These are phyloP conservation scores for Didymella glomerata DNA, from an alignment of 2,329 filamentous ascomycete genomes.

Conservation along the genomic window DNA sequence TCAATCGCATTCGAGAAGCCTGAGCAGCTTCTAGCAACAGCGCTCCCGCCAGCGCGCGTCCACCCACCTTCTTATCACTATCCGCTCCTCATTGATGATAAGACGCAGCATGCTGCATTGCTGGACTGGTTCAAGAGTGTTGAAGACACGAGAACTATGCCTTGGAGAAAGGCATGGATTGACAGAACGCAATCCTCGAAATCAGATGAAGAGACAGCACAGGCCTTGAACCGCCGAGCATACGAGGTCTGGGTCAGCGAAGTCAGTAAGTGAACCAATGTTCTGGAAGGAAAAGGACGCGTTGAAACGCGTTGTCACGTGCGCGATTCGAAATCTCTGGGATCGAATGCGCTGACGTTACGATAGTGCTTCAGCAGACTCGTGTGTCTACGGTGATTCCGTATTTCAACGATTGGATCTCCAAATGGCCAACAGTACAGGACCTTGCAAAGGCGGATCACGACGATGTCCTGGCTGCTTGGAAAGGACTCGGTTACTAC, in stretches of 20 bases:
- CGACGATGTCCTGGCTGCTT: conserved; percentile 66
- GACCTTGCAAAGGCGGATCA: conserved; percentile 62
- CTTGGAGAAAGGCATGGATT: conserved; percentile 64
- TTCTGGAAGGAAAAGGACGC: not conserved
- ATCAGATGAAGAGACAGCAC: conserved; percentile 44
- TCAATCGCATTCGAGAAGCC: conserved; percentile 27
- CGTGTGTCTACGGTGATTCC: conserved; percentile 68
- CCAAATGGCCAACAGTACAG: conserved; percentile 66
- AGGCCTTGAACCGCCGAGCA: conserved; percentile 61
- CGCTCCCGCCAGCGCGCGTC: conserved; percentile 38
- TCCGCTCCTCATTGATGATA: conserved; percentile 37
- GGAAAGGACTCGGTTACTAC: conserved; percentile 71
- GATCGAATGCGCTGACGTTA: not conserved
- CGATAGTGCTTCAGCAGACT: conserved; percentile 68
- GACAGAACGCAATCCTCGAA: conserved; percentile 51
- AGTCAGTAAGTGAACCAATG: conserved; percentile 56
- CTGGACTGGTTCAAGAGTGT: conserved; percentile 45
- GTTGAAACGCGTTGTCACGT: conserved; percentile 31
- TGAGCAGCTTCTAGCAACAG: conserved; percentile 17
- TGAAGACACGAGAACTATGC: conserved; percentile 47
- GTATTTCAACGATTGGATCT: conserved; percentile 71
- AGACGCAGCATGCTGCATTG: conserved; percentile 28
- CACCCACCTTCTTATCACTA: conserved; percentile 44
- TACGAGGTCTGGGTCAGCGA: conserved; percentile 74
- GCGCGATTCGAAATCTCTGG: not conserved